Percentiles rank a stretch among this genome's conserved stretches.
These are phyloP conservation scores for Dovyalis caffra DNA, from an alignment of 345 rosid species.

Conservation along the genomic window DNA sequence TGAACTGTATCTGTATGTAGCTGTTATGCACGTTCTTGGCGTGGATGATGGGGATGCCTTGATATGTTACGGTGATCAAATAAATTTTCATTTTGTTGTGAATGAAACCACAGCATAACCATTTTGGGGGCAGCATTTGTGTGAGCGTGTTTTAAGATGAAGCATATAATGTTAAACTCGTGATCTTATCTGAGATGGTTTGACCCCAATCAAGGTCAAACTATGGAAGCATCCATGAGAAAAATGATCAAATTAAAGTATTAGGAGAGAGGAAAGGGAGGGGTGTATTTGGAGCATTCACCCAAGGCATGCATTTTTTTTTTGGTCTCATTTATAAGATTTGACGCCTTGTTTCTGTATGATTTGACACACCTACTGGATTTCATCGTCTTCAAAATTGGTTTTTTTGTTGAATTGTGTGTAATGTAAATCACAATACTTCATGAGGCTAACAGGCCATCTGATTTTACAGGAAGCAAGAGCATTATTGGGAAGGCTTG, in stretches of 20 bases:
- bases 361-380: not conserved
- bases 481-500: conserved; percentile 79
- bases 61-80: not conserved
- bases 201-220: not conserved
- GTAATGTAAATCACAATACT: conserved; percentile 1
- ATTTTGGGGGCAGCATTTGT: not conserved
- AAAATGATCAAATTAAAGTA: not conserved
- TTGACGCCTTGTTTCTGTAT: not conserved
- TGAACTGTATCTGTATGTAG: not conserved
- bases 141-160: not conserved
- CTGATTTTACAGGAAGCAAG: conserved; percentile 61
- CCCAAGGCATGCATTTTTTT: not conserved
- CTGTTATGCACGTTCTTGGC: not conserved
- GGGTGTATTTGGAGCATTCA: not conserved
- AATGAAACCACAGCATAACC: not conserved
- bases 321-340: not conserved
- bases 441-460: conserved; percentile 7
- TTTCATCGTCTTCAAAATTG: not conserved
- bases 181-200: not conserved
- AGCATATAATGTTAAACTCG: not conserved
- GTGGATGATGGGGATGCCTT: not conserved
- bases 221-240: not conserved
- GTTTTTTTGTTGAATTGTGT: conserved; percentile 1
- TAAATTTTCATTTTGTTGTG: not conserved
- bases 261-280: not conserved